These are phyloP conservation scores for Protoeuglena noctilucae DNA, from an alignment of 139 green algal species.

Conservation along the genomic window DNA sequence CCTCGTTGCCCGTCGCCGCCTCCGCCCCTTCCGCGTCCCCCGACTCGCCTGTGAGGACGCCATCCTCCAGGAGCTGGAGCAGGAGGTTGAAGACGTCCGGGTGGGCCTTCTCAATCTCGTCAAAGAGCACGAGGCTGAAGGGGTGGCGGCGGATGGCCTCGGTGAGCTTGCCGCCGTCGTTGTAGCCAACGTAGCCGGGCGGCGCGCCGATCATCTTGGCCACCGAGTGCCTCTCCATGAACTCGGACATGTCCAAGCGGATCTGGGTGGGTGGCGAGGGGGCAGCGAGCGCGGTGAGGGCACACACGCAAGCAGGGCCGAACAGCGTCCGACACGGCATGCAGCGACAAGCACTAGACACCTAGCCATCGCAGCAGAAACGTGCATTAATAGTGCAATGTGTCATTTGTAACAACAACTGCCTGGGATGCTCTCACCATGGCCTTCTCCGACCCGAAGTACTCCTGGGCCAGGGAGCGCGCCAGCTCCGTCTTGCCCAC, in stretches of 20 bases:
- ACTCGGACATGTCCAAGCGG: constrained; percentile 53
- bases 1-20: too few relatives aligned
- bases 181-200: constrained; percentile 57
- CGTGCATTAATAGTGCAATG: background rate
- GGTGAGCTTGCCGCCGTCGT: constrained; percentile 58
- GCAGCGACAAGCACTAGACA: too few relatives aligned
- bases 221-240: constrained; percentile 62
- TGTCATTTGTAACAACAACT: background rate
- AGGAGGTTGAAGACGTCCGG: constrained; percentile 97
- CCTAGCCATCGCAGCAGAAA: too few relatives aligned
- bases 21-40: too few relatives aligned
- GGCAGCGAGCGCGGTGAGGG: too few relatives aligned
- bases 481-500: constrained; percentile 75
- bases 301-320: too few relatives aligned
- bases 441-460: constrained; percentile 22
- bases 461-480: constrained; percentile 26
- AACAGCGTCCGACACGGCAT: too few relatives aligned
- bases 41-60: constrained; percentile 75
- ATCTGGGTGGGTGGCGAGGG: too few relatives aligned
- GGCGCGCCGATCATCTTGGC: constrained; percentile 57
- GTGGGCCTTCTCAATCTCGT: constrained; percentile 99
- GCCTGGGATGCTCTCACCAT: background rate
- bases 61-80: constrained; percentile 87
- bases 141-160: constrained; percentile 59
- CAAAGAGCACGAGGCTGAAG: constrained; percentile 77